A percentile compares a stretch with the other conserved stretches of the same genome.
phyloP scores from a whole-genome alignment of 2,329 filamentous ascomycete species.

The Pezicula radicicola region DNA sequence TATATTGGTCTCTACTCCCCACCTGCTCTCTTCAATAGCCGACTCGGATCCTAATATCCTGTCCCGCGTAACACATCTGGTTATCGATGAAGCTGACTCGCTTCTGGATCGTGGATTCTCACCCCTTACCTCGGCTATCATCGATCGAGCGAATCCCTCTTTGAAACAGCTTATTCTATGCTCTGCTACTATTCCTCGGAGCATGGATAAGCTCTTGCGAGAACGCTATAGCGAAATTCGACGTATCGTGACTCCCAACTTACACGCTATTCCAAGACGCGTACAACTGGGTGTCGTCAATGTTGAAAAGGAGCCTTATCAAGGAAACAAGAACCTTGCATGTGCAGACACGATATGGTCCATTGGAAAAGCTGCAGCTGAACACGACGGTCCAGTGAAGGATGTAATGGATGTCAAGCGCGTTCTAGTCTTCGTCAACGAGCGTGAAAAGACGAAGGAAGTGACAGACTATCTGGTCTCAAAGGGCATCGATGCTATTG shows the following conservation, averaged over 20 bases:
- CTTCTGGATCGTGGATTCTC: constrained; percentile 92
- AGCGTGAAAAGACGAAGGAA: constrained; percentile 83
- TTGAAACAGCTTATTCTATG: constrained; percentile 86
- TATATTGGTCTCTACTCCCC: constrained; percentile 82
- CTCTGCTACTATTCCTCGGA: constrained; percentile 91
- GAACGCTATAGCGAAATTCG: constrained; percentile 78
- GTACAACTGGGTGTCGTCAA: constrained; percentile 94
- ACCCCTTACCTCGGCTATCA: constrained; percentile 75
- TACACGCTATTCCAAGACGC: constrained; percentile 91
- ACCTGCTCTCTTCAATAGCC: constrained; percentile 83
- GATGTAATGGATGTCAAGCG: constrained; percentile 69
- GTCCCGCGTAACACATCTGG: constrained; percentile 82
- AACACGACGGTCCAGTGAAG: constrained; percentile 53
- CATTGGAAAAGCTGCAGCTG: constrained; percentile 73
- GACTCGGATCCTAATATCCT: constrained; percentile 89
- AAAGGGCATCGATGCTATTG: constrained; percentile 86
- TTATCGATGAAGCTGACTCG: constrained; percentile 95
- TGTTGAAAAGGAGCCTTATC: constrained; percentile 87
- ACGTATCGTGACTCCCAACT: constrained; percentile 88
- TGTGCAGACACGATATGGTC: constrained; percentile 95
- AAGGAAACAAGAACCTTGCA: constrained; percentile 86
- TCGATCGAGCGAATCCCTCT: constrained; percentile 78
- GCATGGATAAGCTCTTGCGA: constrained; percentile 81
- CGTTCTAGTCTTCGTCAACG: constrained; percentile 94
- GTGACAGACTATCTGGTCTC: constrained; percentile 74